Base-by-base conservation (phyloP, 2,329 filamentous ascomycete genomes). In the Colletotrichum orchidophilum region DNA sequence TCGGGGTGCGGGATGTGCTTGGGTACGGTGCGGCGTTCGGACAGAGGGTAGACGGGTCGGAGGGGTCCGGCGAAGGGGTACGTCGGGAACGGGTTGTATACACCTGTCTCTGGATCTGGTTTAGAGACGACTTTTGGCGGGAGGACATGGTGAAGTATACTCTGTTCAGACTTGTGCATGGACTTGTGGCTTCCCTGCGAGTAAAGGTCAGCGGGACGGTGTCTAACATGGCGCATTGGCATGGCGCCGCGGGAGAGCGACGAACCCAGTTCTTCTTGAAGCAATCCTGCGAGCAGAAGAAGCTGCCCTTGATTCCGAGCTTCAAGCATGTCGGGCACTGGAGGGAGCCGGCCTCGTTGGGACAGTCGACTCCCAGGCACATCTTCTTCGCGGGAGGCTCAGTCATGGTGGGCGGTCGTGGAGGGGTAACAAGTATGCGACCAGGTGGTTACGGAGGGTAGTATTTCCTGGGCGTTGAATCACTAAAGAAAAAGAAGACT, bases 221-320 rank as follows among this genome's bases (percentile, higher is more conserved):
- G 6, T 31, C 18, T 35, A 4, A 5, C 26, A 35, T 21, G 8
- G 8, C 5, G 52, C 60, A 54, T 42, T 53, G 39, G n/a, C n/a
- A 33, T 18, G 27, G 31, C 21, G 35, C 24, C 15, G 27, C 6
- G 7, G 27, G 9, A 18, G 18, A 61, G 76, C 73, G 76, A 76
- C 90, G 77, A 91, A 98, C 96, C 96, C 96, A 99, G 86, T 95
- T 99, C 82, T 91, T 92, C 88, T 98, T 98, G 85, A 99, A 99
- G 87, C 96, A 99, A 77, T 98, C 96, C 82, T 99, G 96, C 31
- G 95, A 95, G 86, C 96, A 99, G 85, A 98, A 99, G 84, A 91
- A 98, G 85, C 94, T 97, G 78, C 96, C 94, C 80, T 95, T 91
- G 77, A 91, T 92, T 64, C 93, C 94, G 54, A 95, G 86, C 84